These are phyloP conservation scores for Jatropha curcas DNA, from an alignment of 345 rosid species.

Conservation along the genomic window DNA sequence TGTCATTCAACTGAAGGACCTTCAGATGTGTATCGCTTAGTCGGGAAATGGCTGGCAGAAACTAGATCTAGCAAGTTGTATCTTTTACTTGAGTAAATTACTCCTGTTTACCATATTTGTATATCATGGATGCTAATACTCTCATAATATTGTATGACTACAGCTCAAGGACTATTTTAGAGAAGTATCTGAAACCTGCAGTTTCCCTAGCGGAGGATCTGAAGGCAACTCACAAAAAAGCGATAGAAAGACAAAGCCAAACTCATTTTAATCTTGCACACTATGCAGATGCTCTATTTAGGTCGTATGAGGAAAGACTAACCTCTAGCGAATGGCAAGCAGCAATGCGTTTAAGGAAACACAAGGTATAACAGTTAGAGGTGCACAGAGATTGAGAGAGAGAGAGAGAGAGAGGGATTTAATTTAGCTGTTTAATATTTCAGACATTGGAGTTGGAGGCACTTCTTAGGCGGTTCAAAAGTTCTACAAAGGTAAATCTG, in stretches of 20 bases:
- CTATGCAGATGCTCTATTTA: conserved; percentile 89
- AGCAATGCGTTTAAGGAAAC: conserved; percentile 84
- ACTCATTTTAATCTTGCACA: conserved; percentile 91
- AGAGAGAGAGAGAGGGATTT: not conserved
- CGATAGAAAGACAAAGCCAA: conserved; percentile 72
- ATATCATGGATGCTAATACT: conserved; percentile 20
- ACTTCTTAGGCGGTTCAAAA: conserved; percentile 53
- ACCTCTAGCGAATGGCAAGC: conserved; percentile 96
- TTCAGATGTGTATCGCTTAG: conserved; percentile 76
- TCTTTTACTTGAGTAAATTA: conserved; percentile 19
- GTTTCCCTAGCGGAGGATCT: conserved; percentile 71
- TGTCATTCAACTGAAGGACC: conserved; percentile 59
- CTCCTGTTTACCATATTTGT: conserved; percentile 12
- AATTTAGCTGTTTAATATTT: conserved; percentile 17
- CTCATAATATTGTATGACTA: conserved; percentile 23
- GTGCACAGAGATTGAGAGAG: not conserved
- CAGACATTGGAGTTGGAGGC: conserved; percentile 83
- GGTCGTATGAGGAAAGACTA: conserved; percentile 86
- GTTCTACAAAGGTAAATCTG: conserved; percentile 62
- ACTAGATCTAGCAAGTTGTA: conserved; percentile 93
- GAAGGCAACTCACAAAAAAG: conserved; percentile 51
- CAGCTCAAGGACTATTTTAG: conserved; percentile 94
- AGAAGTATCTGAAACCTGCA: conserved; percentile 89
- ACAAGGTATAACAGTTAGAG: conserved; percentile 61
- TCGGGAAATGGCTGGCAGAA: conserved; percentile 98